Base-by-base conservation (phyloP, 768 basidiomycete species). In the Lanmaoa pseudosensibilis region DNA sequence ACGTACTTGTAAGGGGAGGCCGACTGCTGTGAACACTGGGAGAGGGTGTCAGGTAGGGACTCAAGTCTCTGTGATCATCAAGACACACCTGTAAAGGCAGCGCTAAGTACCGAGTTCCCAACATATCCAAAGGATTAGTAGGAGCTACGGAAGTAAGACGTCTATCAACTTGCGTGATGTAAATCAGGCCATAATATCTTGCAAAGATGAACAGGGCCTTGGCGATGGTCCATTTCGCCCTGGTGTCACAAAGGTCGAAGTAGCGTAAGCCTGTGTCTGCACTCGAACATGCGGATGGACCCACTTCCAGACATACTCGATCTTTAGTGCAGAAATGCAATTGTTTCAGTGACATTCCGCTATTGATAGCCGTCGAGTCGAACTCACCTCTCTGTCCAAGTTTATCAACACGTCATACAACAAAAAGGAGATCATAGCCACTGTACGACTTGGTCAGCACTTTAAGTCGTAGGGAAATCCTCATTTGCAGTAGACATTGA, bases 301-400 rank as follows among this genome's bases (percentile, higher is more conserved):
- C 10, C 33, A 56, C 55, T 45, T 56, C 55, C 55, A 56, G 2
- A 56, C n/a, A 25, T 52, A 5, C 12, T 56, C 49, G 6, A 52
- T 25, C 54, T 54, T 32, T 13, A 18, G 25, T 21, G 8, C 37
- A 16, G 33, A n/a, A n/a, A 23, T 9, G 34, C 47, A 11, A 49
- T 10, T n/a, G 18, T 40, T 30, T 30, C 27, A 0, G 19, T 21
- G 13, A 21, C 32, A 10, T 16, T 19, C 15, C 1, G 16, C n/a
- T 13, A 33, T 50, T 10, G 19, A 39, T 39, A 15, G 5, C 10
- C n/a, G 27, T 30, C 27, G 6, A 30, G 27, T 33, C 21, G 32
- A 27, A 37, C 54, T 43, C 25, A 56, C 55, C 55, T 56, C 55
- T n/a, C 36, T 51, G 5, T 56, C 55, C 4, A 56, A 25, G 36